phyloP scores from a whole-genome alignment of 1,139 yeast species.

The Waltiozyma sp. region DNA sequence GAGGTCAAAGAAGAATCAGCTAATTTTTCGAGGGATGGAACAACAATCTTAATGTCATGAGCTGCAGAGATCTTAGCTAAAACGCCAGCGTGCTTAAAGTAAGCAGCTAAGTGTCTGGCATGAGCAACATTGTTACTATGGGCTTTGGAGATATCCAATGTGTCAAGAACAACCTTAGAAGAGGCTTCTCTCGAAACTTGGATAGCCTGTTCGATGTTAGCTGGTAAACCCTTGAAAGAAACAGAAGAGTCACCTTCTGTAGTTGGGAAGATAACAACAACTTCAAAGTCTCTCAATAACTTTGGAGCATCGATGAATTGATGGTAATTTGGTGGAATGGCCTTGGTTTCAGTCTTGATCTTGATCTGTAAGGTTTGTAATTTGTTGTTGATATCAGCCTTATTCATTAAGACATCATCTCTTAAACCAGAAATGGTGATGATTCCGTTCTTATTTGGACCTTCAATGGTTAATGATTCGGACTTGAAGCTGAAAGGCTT shows the following conservation, averaged over 20 bases:
- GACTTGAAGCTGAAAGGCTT: constrained; percentile 19
- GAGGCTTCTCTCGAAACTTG: constrained; percentile 41
- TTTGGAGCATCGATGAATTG: constrained; percentile 33
- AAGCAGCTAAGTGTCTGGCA: constrained; percentile 63
- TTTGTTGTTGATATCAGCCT: constrained; percentile 33
- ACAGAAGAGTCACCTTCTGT: constrained; percentile 34
- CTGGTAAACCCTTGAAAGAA: constrained; percentile 53
- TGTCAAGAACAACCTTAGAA: constrained; percentile 46
- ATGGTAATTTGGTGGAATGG: constrained; percentile 42
- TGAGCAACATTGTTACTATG: constrained; percentile 73
- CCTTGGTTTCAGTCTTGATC: constrained; percentile 30
- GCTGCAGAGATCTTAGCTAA: constrained; percentile 31
- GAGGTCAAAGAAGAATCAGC: constrained; percentile 20
- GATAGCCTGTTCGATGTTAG: constrained; percentile 50
- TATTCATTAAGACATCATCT: constrained; percentile 40
- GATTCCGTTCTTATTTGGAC: constrained; percentile 20
- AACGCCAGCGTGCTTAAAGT: constrained; percentile 40
- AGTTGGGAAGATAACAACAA: constrained; percentile 50
- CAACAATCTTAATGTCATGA: constrained; percentile 40
- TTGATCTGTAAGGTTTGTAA: constrained; percentile 36
- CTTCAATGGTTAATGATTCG: constrained; percentile 22
- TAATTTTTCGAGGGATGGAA: constrained; percentile 38
- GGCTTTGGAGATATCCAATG: constrained; percentile 75
- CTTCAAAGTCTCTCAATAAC: constrained; percentile 45
- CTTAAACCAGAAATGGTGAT: constrained; percentile 53